Conservation (phyloP, 768 basidiomycete species). For the Butyriboletus loyo region DNA sequence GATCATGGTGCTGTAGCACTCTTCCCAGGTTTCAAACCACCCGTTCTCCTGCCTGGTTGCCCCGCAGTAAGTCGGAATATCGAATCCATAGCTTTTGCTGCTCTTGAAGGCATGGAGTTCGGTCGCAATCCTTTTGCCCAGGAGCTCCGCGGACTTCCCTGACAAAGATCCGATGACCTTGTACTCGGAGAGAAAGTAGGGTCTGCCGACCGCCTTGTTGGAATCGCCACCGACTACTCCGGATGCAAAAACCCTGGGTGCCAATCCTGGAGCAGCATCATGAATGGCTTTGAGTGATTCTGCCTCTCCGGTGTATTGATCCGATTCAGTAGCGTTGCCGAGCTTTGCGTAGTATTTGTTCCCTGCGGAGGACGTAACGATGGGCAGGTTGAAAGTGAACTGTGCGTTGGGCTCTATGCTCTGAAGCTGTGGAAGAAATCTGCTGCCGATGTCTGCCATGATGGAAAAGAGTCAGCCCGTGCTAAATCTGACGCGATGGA, state of each 20-base stretch:
- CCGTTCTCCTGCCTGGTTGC: slow-evolving; percentile 67
- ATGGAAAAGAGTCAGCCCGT: background rate
- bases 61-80: slow-evolving; percentile 75
- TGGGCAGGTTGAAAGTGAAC: slow-evolving; percentile 45
- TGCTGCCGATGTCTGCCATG: slow-evolving; percentile 17
- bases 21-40: slow-evolving; percentile 70
- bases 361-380: slow-evolving; percentile 55
- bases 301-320: slow-evolving; percentile 68
- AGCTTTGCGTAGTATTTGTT: slow-evolving; percentile 60
- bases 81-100: slow-evolving; percentile 62
- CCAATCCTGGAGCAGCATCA: slow-evolving; percentile 64
- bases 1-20: slow-evolving; percentile 62
- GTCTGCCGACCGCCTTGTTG: slow-evolving; percentile 36
- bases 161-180: slow-evolving; percentile 54
- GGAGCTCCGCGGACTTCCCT: slow-evolving; percentile 40
- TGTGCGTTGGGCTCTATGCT: slow-evolving; percentile 48
- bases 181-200: slow-evolving; percentile 75
- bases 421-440: slow-evolving; percentile 44
- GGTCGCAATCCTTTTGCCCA: slow-evolving; percentile 61
- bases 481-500: background rate
- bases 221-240: slow-evolving; percentile 36
- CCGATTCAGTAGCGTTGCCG: slow-evolving; percentile 49
- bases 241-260: slow-evolving; percentile 52
- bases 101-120: slow-evolving; percentile 63
- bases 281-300: slow-evolving; percentile 64